These are phyloP conservation scores for Penicillium atrosanguineum DNA, from an alignment of 495 filamentous ascomycete species.

Conservation along the genomic window DNA sequence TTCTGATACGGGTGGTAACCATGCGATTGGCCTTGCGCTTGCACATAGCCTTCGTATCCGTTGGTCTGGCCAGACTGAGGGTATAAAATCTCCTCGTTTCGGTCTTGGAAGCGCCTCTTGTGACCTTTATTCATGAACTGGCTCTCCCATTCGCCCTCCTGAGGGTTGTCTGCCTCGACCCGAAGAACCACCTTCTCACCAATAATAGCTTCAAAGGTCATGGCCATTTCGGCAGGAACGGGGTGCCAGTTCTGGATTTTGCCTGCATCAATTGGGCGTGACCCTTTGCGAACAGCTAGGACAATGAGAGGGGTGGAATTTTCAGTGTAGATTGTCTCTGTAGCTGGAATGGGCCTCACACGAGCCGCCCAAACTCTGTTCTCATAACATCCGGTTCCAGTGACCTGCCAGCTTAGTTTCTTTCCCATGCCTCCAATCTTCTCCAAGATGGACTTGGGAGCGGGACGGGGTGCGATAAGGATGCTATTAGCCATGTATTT, in stretches of 20 bases:
- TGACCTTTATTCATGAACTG: conserved; percentile 51
- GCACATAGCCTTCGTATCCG: conserved; percentile 13
- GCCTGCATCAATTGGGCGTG: conserved; percentile 74
- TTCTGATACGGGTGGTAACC: conserved; percentile 22
- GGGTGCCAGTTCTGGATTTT: conserved; percentile 85
- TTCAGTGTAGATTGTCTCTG: conserved; percentile 66
- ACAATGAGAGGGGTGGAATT: conserved; percentile 73
- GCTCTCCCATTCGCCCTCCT: conserved; percentile 58
- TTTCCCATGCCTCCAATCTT: conserved; percentile 83
- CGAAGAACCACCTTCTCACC: conserved; percentile 82
- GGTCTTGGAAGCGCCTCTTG: conserved; percentile 42
- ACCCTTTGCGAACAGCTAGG: conserved; percentile 66
- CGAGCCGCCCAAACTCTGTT: conserved; percentile 84
- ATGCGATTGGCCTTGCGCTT: conserved; percentile 11
- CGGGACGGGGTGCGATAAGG: conserved; percentile 76
- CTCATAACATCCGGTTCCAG: conserved; percentile 68
- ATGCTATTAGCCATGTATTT: conserved; percentile 88
- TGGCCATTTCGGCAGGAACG: conserved; percentile 60
- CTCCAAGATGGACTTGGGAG: conserved; percentile 62
- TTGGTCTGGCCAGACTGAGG: conserved; percentile 12
- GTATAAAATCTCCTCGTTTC: conserved; percentile 32
- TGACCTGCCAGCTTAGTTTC: conserved; percentile 80
- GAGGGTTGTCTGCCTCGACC: conserved; percentile 64
- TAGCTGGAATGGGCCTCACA: conserved; percentile 66
- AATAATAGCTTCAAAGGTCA: conserved; percentile 75